Evolutionary conservation across 257 asterid genomes (phyloP).

Genomic region (Fraxinus cuspidata): DNA sequence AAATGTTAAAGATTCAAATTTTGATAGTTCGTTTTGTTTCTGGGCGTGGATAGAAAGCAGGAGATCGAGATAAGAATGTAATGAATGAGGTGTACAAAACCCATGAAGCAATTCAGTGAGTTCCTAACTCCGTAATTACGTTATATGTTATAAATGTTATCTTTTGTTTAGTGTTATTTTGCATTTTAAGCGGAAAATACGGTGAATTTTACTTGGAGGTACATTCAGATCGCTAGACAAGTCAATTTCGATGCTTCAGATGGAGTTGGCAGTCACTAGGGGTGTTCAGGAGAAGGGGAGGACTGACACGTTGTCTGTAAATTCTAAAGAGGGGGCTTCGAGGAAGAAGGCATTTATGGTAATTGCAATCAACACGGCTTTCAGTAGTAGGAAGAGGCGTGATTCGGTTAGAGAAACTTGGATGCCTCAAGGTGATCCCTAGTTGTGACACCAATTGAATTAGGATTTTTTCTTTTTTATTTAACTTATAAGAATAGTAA

Average conservation of each 20-base stretch:
- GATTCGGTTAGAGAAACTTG: conserved; percentile 94
- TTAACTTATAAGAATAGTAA: background rate
- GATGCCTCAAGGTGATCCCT: conserved; percentile 91
- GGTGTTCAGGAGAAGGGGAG: conserved; percentile 46
- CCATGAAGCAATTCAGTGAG: conserved; percentile 94
- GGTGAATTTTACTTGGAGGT: conserved; percentile 18
- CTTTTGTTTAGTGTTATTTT: background rate
- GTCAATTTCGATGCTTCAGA: conserved; percentile 89
- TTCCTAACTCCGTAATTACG: conserved; percentile 16
- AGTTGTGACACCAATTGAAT: conserved; percentile 1
- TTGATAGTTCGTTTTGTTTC: background rate
- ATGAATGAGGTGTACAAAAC: conserved; percentile 89
- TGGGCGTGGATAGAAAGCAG: conserved; percentile 53
- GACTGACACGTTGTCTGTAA: conserved; percentile 34
- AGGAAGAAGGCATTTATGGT: conserved; percentile 86
- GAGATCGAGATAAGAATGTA: conserved; percentile 68
- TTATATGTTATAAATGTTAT: background rate
- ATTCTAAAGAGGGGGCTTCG: conserved; percentile 43
- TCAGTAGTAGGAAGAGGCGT: conserved; percentile 95
- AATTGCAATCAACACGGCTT: conserved; percentile 97
- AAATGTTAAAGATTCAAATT: background rate
- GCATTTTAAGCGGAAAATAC: conserved; percentile 6
- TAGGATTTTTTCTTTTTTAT: background rate
- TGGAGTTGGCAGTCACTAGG: conserved; percentile 86
- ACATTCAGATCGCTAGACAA: conserved; percentile 77